A percentile compares a stretch with the other conserved stretches of the same genome.
phyloP scores from a whole-genome alignment of 495 filamentous ascomycete genomes.

The Talaromyces liani region DNA sequence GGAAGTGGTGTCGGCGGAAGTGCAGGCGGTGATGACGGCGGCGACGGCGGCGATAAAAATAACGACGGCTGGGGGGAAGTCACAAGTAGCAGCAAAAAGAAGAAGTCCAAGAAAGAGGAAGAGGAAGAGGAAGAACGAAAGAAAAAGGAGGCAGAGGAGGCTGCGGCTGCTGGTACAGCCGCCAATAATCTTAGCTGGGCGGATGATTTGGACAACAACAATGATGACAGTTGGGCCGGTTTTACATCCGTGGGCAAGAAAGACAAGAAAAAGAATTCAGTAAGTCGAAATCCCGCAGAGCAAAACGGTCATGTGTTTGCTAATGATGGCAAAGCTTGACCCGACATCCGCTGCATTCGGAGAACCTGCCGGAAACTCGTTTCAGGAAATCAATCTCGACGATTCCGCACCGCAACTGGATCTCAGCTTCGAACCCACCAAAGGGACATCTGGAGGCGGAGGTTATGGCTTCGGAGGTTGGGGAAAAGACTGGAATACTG shows the following conservation, averaged over 20 bases:
- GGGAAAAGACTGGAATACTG: slow-evolving; percentile 35
- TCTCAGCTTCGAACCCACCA: slow-evolving; percentile 32
- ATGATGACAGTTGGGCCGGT: slow-evolving; percentile 29
- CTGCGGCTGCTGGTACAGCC: slow-evolving; percentile 23
- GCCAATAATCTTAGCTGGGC: slow-evolving; percentile 38
- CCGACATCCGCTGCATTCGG: slow-evolving; percentile 8
- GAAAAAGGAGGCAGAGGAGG: slow-evolving; percentile 23
- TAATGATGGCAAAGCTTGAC: slow-evolving; percentile 14
- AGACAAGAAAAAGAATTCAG: slow-evolving; percentile 43
- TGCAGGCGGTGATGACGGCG: slow-evolving; percentile 20
- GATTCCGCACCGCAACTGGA: slow-evolving; percentile 37
- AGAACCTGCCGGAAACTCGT: slow-evolving; percentile 24
- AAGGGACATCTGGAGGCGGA: slow-evolving; percentile 22
- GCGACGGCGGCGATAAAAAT: slow-evolving; percentile 19
- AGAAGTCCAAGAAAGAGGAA: slow-evolving; percentile 32
- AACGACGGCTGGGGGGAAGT: slow-evolving; percentile 34
- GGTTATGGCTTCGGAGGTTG: slow-evolving; percentile 38
- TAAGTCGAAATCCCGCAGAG: slow-evolving; percentile 12
- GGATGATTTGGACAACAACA: slow-evolving; percentile 24
- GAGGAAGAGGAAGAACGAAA: slow-evolving; percentile 31
- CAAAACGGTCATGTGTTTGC: not conserved
- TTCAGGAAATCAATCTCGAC: slow-evolving; percentile 41
- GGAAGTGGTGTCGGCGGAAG: slow-evolving; percentile 28
- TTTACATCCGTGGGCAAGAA: slow-evolving; percentile 32
- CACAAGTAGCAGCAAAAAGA: slow-evolving; percentile 25